phyloP scores from a whole-genome alignment of 495 filamentous ascomycete genomes.

The Clavariopsis aquatica region DNA sequence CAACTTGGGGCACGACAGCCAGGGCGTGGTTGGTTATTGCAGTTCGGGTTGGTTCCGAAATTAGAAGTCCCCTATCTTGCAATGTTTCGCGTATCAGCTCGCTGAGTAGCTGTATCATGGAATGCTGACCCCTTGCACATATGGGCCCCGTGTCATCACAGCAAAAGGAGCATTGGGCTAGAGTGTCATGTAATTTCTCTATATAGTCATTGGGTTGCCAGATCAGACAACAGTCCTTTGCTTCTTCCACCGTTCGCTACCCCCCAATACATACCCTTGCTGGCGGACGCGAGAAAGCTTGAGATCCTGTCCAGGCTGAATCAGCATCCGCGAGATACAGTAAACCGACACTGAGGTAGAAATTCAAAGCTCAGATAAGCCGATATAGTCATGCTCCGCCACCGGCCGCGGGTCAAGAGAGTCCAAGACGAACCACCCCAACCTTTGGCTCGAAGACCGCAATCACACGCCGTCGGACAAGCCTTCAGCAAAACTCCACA shows the following conservation, averaged over 20 bases:
- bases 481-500: conserved; percentile 69
- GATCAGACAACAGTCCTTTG: neutral
- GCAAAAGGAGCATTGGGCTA: neutral
- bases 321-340: neutral
- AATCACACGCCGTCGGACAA: conserved; percentile 43
- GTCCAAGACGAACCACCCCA: conserved; percentile 60
- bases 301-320: neutral
- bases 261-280: no score
- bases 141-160: neutral
- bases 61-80: neutral
- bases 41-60: neutral
- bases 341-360: neutral
- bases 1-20: neutral
- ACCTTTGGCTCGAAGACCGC: conserved; percentile 54
- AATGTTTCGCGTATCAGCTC: neutral
- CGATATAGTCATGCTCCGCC: conserved; percentile 64
- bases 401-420: conserved; percentile 50
- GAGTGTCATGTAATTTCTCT: neutral
- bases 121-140: conserved; percentile 12
- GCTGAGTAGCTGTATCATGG: conserved; percentile 11
- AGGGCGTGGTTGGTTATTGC: neutral
- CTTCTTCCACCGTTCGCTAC: neutral
- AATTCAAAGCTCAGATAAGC: conserved; percentile 60
- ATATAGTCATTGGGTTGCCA: neutral
- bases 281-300: no score